These are phyloP conservation scores for Camellia granthamiana DNA, from an alignment of 148 eudicot genomes.

Conservation along the genomic window DNA sequence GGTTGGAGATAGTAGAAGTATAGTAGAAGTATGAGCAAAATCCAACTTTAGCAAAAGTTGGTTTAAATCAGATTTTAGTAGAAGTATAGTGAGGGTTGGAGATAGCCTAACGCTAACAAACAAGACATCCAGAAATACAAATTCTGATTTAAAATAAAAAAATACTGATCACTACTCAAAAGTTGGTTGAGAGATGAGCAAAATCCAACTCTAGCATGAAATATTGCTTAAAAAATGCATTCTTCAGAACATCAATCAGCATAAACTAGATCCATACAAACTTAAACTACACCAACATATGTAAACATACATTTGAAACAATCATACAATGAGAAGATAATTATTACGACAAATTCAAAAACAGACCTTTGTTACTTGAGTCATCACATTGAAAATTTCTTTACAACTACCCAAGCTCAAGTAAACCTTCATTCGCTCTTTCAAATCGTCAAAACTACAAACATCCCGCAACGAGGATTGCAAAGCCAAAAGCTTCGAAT, in stretches of 20 bases:
- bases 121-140: neutral
- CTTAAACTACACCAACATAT: neutral
- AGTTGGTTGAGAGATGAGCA: neutral
- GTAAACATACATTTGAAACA: neutral
- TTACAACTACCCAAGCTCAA: constrained; percentile 66
- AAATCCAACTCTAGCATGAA: neutral
- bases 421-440: constrained; percentile 71
- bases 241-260: neutral
- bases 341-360: neutral
- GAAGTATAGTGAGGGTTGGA: too few species aligned
- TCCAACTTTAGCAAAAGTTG: too few species aligned
- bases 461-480: constrained; percentile 62
- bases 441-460: constrained; percentile 91
- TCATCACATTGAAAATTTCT: constrained; percentile 70
- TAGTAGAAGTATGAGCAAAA: too few species aligned
- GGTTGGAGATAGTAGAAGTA: too few species aligned
- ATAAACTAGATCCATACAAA: neutral
- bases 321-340: neutral
- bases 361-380: constrained; percentile 71
- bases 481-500: constrained; percentile 39
- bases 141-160: neutral
- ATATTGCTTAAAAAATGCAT: neutral
- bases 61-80: too few species aligned
- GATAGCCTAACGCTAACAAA: neutral
- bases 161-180: neutral